A percentile compares a stretch with the other conserved stretches of the same genome.
Evolutionary conservation across 2,329 filamentous ascomycete genomes (phyloP).

Genomic region (Monilinia laxa): DNA sequence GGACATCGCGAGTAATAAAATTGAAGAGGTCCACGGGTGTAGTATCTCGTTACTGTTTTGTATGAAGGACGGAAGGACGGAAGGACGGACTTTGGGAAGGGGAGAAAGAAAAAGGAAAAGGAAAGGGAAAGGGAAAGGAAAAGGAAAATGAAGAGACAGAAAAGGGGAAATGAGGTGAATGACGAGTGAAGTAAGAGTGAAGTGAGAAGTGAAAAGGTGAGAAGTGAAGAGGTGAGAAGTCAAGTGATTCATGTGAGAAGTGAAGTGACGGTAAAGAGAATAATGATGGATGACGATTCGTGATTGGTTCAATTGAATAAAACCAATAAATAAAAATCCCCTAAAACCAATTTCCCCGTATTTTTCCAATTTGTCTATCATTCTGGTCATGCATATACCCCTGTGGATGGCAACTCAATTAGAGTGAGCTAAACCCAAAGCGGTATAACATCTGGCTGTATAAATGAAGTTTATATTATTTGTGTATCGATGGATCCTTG

Average conservation of each 20-base stretch:
- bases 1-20: neutral
- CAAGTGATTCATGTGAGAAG: no score
- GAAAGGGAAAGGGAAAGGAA: no score
- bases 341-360: conserved; percentile 1
- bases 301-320: neutral
- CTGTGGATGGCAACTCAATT: neutral
- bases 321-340: neutral
- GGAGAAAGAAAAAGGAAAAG: no score
- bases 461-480: no score
- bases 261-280: neutral
- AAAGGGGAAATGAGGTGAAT: neutral
- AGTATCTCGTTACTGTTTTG: no score
- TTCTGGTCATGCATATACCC: neutral
- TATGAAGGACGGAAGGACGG: no score
- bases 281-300: neutral
- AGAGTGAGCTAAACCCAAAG: neutral
- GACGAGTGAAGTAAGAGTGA: neutral
- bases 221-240: neutral
- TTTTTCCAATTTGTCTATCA: neutral
- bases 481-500: neutral
- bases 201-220: neutral
- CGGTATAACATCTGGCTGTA: neutral
- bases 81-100: no score
- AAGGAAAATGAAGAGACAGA: no score
- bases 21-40: no score